These are phyloP conservation scores for Sporobolomyces phaffii DNA, from an alignment of 768 basidiomycete genomes.

Conservation along the genomic window DNA sequence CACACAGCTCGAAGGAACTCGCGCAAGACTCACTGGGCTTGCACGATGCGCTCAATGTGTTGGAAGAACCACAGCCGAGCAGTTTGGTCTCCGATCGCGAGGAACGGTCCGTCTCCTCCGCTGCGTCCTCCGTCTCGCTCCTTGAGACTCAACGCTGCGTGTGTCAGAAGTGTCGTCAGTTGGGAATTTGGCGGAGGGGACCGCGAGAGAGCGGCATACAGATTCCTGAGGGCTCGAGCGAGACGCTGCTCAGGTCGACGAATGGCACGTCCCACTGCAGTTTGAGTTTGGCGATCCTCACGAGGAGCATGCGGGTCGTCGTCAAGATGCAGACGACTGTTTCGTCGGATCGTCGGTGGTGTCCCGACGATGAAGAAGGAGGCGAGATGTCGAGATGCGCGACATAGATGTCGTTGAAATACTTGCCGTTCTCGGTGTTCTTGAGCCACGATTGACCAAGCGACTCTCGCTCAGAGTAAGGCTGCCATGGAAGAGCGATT, in stretches of 20 bases:
- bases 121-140: constrained; percentile 5
- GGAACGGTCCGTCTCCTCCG: constrained; percentile 47
- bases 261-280: constrained; percentile 89
- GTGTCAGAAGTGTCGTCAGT: background rate
- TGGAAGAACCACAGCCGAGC: constrained; percentile 41
- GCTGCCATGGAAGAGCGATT: too few relatives aligned
- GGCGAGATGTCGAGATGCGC: constrained; percentile 56
- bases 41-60: constrained; percentile 33
- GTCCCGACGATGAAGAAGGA: background rate
- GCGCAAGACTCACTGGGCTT: constrained; percentile 12
- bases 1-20: too few relatives aligned
- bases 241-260: constrained; percentile 75
- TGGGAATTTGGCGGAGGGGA: too few relatives aligned
- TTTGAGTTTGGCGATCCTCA: constrained; percentile 75
- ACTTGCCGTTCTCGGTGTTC: constrained; percentile 83
- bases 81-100: constrained; percentile 45
- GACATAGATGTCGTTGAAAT: constrained; percentile 75
- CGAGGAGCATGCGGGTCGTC: constrained; percentile 67
- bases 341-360: constrained; percentile 24
- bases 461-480: constrained; percentile 83
- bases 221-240: constrained; percentile 84
- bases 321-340: constrained; percentile 56
- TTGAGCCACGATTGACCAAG: constrained; percentile 95
- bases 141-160: constrained; percentile 55
- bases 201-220: too few relatives aligned